Conservation (phyloP, 73 alveolate genomes). For the Uronychia setigera region DNA sequence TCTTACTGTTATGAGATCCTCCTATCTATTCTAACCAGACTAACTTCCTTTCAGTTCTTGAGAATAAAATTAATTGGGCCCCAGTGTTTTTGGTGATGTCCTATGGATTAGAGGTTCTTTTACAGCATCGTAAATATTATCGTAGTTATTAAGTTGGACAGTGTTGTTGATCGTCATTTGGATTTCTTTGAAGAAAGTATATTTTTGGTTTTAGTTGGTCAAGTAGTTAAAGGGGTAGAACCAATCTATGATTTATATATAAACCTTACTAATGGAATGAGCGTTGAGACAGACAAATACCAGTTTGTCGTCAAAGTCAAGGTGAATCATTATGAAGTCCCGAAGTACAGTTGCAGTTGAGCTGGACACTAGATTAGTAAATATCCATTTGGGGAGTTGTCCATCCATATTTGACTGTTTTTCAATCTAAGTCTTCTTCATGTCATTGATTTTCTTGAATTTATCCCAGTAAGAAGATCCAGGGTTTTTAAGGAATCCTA, state of each 20-base stretch:
- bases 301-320: constrained; percentile 37
- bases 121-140: constrained; percentile 31
- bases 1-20: neutral
- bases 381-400: constrained; percentile 15
- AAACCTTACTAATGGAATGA: constrained; percentile 1
- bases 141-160: neutral
- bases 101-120: neutral
- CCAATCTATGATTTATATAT: constrained; percentile 10
- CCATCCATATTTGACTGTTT: neutral
- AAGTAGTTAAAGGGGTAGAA: constrained; percentile 26
- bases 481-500: constrained; percentile 22
- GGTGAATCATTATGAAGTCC: constrained; percentile 24
- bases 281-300: neutral
- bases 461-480: constrained; percentile 31
- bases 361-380: neutral
- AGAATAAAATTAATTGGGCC: constrained; percentile 17
- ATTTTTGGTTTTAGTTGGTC: constrained; percentile 11
- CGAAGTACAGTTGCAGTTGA: neutral
- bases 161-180: neutral
- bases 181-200: constrained; percentile 15
- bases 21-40: neutral
- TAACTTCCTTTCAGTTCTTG: neutral
- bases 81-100: constrained; percentile 14
- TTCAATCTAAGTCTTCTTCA: neutral
- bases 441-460: neutral